Evolutionary conservation across 2,329 filamentous ascomycete species (phyloP).

Genomic region (Ophiostoma australiae): DNA sequence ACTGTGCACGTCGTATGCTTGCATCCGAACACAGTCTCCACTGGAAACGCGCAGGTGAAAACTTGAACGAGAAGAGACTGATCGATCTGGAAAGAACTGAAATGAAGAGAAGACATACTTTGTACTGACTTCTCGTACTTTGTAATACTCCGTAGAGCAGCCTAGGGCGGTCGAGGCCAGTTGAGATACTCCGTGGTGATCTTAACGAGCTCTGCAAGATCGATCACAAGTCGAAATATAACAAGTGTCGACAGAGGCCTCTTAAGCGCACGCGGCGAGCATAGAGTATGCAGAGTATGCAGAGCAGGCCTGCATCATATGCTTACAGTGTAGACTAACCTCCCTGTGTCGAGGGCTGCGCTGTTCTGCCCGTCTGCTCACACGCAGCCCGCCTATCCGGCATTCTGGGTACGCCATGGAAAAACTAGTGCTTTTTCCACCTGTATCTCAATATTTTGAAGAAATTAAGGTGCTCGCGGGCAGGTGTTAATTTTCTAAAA

Average conservation of each 20-base stretch:
- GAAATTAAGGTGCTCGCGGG: background rate
- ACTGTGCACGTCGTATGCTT: background rate
- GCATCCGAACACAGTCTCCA: background rate
- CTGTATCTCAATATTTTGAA: background rate
- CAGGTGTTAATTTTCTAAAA: background rate
- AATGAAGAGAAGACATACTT: background rate
- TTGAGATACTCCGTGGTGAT: slow-evolving; percentile 3
- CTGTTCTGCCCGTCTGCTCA: background rate
- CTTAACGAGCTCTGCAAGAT: slow-evolving; percentile 7
- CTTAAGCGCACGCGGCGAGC: slow-evolving; percentile 6
- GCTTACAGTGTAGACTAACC: background rate
- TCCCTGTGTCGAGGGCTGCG: background rate
- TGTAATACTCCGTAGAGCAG: background rate
- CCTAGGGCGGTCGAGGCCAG: background rate
- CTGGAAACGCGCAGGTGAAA: background rate
- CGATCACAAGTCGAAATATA: slow-evolving; percentile 10
- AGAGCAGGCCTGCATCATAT: background rate
- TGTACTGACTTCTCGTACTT: background rate
- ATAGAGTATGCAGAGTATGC: background rate
- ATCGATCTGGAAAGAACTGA: too few species aligned
- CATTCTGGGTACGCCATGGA: background rate
- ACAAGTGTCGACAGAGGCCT: slow-evolving; percentile 2
- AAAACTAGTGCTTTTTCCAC: background rate
- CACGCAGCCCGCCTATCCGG: slow-evolving; percentile 5
- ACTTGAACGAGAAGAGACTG: background rate